Conservation (phyloP, 1,284 basidiomycete species). For the Cryptococcus deneoformans region DNA sequence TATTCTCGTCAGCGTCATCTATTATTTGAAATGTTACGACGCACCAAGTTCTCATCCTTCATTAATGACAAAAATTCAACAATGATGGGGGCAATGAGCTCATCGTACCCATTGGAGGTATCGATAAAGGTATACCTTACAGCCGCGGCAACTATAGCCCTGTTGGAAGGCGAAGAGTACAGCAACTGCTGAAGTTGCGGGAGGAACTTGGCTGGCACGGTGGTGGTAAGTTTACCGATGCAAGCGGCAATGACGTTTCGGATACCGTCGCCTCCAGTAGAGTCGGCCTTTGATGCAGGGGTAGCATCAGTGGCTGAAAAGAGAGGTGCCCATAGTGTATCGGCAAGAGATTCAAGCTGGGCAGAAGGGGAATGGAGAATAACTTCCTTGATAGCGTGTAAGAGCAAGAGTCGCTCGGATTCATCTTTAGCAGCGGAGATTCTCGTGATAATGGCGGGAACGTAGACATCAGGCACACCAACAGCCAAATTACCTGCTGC, state of each 20-base stretch:
- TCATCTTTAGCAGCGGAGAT: constrained; percentile 63
- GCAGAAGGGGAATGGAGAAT: constrained; percentile 83
- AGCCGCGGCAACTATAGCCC: constrained; percentile 89
- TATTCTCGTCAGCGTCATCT: background rate
- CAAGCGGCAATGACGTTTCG: constrained; percentile 95
- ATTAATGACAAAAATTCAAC: constrained; percentile 89
- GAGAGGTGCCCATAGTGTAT: constrained; percentile 83
- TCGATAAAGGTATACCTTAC: constrained; percentile 96
- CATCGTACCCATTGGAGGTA: constrained; percentile 76
- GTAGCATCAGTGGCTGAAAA: constrained; percentile 67
- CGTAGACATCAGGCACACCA: constrained; percentile 78
- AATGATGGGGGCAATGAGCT: constrained; percentile 79
- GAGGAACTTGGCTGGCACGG: constrained; percentile 82
- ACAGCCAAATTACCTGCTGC: constrained; percentile 95
- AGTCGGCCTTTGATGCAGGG: constrained; percentile 5
- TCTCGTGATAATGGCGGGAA: constrained; percentile 79
- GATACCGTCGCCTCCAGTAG: constrained; percentile 79
- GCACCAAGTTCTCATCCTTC: constrained; percentile 76
- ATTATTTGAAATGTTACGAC: constrained; percentile 24
- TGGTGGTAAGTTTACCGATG: constrained; percentile 89
- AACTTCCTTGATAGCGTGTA: constrained; percentile 92
- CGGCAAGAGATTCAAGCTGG: constrained; percentile 79
- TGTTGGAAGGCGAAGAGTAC: constrained; percentile 56
- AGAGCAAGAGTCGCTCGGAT: constrained; percentile 74
- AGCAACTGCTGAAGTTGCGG: constrained; percentile 69